Conservation (phyloP, 2,329 filamentous ascomycete species). For the Ascocoryne sarcoides region DNA sequence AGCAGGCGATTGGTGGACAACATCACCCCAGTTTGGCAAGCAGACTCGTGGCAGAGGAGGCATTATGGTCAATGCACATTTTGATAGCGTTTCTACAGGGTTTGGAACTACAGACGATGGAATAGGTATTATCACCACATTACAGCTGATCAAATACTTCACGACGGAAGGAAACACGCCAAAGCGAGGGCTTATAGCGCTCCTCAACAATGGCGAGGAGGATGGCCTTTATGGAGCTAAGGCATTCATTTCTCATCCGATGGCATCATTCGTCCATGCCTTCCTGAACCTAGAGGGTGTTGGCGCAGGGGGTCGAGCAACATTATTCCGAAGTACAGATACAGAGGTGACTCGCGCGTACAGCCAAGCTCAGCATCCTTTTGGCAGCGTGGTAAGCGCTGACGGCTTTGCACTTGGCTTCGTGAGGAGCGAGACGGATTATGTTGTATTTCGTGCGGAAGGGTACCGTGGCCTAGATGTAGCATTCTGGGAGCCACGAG, state of each 20-base stretch:
- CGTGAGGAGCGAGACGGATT: slow-evolving; percentile 83
- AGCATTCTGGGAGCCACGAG: slow-evolving; percentile 79
- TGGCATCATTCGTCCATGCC: slow-evolving; percentile 71
- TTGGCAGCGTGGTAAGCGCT: slow-evolving; percentile 70
- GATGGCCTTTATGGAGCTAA: slow-evolving; percentile 82
- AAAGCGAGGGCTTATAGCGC: slow-evolving; percentile 68
- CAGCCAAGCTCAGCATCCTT: slow-evolving; percentile 61
- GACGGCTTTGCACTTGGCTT: slow-evolving; percentile 77
- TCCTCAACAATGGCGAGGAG: slow-evolving; percentile 95
- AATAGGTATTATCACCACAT: slow-evolving; percentile 74
- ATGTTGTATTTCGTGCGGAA: slow-evolving; percentile 69
- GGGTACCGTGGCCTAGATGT: slow-evolving; percentile 85
- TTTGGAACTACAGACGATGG: slow-evolving; percentile 93
- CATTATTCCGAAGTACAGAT: slow-evolving; percentile 82
- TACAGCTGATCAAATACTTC: slow-evolving; percentile 84
- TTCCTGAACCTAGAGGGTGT: slow-evolving; percentile 95
- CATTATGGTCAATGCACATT: slow-evolving; percentile 90
- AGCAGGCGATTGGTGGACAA: slow-evolving; percentile 64
- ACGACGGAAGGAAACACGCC: slow-evolving; percentile 63
- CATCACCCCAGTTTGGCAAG: slow-evolving; percentile 29
- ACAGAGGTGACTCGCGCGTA: slow-evolving; percentile 78
- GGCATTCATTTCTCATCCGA: slow-evolving; percentile 74
- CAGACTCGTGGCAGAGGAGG: slow-evolving; percentile 56
- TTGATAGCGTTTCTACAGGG: slow-evolving; percentile 79
- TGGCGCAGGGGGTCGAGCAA: slow-evolving; percentile 80